phyloP scores from a whole-genome alignment of 2,329 filamentous ascomycete species.

The Alternaria incomplexa region DNA sequence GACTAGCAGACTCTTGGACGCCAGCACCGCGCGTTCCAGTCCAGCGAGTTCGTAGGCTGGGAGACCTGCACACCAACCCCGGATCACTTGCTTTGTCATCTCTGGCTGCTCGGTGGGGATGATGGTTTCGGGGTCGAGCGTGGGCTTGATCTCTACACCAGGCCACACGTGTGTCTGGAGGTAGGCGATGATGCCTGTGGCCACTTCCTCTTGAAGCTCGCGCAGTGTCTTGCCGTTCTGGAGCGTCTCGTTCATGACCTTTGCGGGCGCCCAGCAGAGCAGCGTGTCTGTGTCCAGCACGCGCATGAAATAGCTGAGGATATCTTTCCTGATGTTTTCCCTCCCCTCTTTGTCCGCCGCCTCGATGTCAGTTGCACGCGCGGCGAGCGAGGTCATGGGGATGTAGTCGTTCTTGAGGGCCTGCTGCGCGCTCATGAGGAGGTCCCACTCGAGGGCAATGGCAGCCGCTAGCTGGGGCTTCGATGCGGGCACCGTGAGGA shows the following conservation, averaged over 20 bases:
- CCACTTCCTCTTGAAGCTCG: slow-evolving; percentile 72
- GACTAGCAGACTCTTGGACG: slow-evolving; percentile 83
- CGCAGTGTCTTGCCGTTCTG: slow-evolving; percentile 64
- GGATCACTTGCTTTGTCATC: slow-evolving; percentile 77
- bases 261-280: slow-evolving; percentile 81
- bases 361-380: slow-evolving; percentile 81
- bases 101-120: slow-evolving; percentile 75
- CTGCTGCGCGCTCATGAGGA: slow-evolving; percentile 80
- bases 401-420: slow-evolving; percentile 86
- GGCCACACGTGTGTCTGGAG: slow-evolving; percentile 81
- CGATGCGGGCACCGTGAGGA: slow-evolving; percentile 72
- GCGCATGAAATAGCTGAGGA: slow-evolving; percentile 74
- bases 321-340: slow-evolving; percentile 63
- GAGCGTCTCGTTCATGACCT: slow-evolving; percentile 54
- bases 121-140: slow-evolving; percentile 80
- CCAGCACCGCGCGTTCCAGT: slow-evolving; percentile 81
- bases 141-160: slow-evolving; percentile 76
- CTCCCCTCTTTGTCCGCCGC: slow-evolving; percentile 66
- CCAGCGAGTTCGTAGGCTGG: slow-evolving; percentile 83
- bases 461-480: slow-evolving; percentile 85
- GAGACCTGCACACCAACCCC: slow-evolving; percentile 76
- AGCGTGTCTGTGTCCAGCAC: slow-evolving; percentile 93
- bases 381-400: slow-evolving; percentile 83
- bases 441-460: slow-evolving; percentile 92
- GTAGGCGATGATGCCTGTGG: slow-evolving; percentile 73